phyloP scores from a whole-genome alignment of 768 basidiomycete species.

The Hygrocybe punicea region DNA sequence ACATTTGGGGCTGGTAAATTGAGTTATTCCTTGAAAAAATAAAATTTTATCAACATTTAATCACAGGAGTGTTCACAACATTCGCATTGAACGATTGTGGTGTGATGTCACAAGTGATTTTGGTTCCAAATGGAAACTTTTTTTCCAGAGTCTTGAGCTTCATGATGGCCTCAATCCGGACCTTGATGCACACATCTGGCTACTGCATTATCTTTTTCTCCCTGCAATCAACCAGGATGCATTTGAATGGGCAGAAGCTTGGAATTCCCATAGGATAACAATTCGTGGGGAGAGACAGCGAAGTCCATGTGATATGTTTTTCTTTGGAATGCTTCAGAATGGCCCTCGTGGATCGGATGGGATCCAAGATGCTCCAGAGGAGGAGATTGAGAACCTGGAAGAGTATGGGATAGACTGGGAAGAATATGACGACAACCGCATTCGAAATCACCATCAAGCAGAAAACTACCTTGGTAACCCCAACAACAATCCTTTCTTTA shows the following conservation, averaged over 20 bases:
- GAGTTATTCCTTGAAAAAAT: background rate
- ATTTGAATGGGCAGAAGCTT: slow-evolving; percentile 28
- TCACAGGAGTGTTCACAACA: slow-evolving; percentile 40
- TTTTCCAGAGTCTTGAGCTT: slow-evolving; percentile 37
- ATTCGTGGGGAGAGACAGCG: slow-evolving; percentile 16
- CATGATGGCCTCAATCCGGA: slow-evolving; percentile 25
- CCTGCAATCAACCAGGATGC: slow-evolving; percentile 30
- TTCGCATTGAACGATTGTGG: slow-evolving; percentile 40
- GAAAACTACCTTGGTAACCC: too few species aligned
- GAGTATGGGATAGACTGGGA: too few species aligned
- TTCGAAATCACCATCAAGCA: too few species aligned
- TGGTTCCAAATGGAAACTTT: slow-evolving; percentile 38
- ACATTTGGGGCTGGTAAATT: slow-evolving; percentile 37
- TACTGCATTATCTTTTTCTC: too few species aligned
- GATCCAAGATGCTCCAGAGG: too few species aligned
- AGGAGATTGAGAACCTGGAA: too few species aligned
- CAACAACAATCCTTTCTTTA: too few species aligned
- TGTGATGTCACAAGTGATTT: slow-evolving; percentile 34
- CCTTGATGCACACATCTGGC: too few species aligned
- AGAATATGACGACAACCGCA: too few species aligned
- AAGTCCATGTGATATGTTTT: too few species aligned
- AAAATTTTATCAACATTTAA: background rate
- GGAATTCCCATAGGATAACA: slow-evolving; percentile 35
- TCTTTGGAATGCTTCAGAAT: slow-evolving; percentile 32
- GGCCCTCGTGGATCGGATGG: slow-evolving; percentile 31